Evolutionary conservation across 305 asterid genomes (phyloP), one percentile per base, ranked within the genome.

Genomic region (Galium porrigens): DNA sequence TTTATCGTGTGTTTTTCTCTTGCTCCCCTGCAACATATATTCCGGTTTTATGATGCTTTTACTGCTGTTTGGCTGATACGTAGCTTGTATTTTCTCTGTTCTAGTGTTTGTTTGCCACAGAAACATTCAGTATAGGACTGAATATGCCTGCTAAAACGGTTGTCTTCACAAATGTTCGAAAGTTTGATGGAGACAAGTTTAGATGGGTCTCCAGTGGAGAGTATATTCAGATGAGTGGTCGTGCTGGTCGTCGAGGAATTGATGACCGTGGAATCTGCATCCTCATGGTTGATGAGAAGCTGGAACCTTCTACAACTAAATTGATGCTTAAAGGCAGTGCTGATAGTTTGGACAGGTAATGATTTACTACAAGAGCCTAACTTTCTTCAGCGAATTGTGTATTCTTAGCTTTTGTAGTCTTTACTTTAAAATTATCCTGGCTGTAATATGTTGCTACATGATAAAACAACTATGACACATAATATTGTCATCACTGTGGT

Each of bases 131-230:
- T 82, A 92, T 92, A 57, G 99, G 99, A 68, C 73, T 92, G 81
- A 92, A 92, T 79, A 92, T 89, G 99, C 99, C 99, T 72, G 99
- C 99, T 66, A 92, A 86, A 83, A 89, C 99, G 37, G 99, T 92
- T 74, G 98, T 92, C 75, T 92, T 92, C 80, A 75, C 96, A 63
- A 92, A 92, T 84, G 97, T 89, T 48, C 96, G 99, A 68, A 92
- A 92, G 74, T 92, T 85, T 77, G 99, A 92, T 71, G 99, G 99
- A 63, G 95, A 85, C 72, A 87, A 89, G 77, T 92, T 92, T 74
- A 85, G 99, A 78, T 92, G 99, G 99, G 51, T 92, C 76, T 81
- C 97, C 46, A 83, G 99, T 79, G 99, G 99, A 58, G 99, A 92
- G 81, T 92, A 92, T 73, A 89, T 92, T 80, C 99, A 92, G 78